Conservation (phyloP, 495 filamentous ascomycete species). For the Chaetomium tenue region DNA sequence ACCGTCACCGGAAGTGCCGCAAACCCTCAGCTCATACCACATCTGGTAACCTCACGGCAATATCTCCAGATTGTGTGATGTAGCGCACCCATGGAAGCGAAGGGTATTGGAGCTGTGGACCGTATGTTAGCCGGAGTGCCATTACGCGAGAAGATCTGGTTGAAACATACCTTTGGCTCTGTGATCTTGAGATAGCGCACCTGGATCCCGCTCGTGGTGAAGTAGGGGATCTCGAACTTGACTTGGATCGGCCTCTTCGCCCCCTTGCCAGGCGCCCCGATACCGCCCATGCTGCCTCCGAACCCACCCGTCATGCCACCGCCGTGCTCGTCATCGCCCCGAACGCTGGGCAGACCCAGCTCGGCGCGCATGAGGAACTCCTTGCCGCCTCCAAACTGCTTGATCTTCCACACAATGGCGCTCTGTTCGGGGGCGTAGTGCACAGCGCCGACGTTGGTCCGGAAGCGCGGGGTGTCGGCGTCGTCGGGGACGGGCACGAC, state of each 20-base stretch:
- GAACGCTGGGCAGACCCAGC: constrained; percentile 87
- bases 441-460: constrained; percentile 96
- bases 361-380: constrained; percentile 99
- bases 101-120: constrained; percentile 81
- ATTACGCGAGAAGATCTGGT: not conserved
- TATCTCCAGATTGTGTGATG: constrained; percentile 95
- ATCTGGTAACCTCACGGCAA: constrained; percentile 88
- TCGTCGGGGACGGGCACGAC: constrained; percentile 96
- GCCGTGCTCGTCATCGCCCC: constrained; percentile 93
- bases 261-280: constrained; percentile 66
- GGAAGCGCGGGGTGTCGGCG: constrained; percentile 92
- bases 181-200: constrained; percentile 99
- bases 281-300: constrained; percentile 90
- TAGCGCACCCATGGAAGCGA: constrained; percentile 99
- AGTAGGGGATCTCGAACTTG: constrained; percentile 99
- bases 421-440: constrained; percentile 98
- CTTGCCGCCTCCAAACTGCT: constrained; percentile 97
- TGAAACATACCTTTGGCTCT: constrained; percentile 84
- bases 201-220: constrained; percentile 97
- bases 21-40: constrained; percentile 55
- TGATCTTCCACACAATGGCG: constrained; percentile 99
- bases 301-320: constrained; percentile 96
- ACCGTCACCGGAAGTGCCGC: not conserved
- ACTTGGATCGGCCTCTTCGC: constrained; percentile 93
- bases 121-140: constrained; percentile 30